phyloP scores from a whole-genome alignment of 495 filamentous ascomycete genomes.

The Hyaloscypha bicolor region DNA sequence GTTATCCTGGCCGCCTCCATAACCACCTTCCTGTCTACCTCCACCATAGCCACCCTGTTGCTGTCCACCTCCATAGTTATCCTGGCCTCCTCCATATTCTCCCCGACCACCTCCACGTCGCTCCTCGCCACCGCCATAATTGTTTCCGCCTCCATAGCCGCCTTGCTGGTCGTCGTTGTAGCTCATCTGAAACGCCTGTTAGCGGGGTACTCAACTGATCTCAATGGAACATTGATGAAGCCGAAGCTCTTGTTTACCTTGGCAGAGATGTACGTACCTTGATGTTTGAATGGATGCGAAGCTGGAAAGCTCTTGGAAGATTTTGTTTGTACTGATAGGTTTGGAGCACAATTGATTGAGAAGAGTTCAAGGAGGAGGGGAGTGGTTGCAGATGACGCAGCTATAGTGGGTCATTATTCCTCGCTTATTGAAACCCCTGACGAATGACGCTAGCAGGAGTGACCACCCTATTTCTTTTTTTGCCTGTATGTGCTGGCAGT shows the following conservation, averaged over 20 bases:
- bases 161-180: conserved; percentile 21
- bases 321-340: neutral
- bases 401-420: neutral
- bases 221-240: neutral
- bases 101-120: conserved; percentile 3
- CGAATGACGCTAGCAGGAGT: neutral
- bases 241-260: neutral
- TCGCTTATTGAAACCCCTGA: neutral
- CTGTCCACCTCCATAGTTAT: conserved; percentile 2
- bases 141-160: conserved; percentile 1
- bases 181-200: conserved; percentile 20
- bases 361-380: neutral
- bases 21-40: neutral
- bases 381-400: neutral
- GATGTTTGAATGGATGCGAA: neutral
- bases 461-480: neutral
- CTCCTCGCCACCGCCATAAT: neutral
- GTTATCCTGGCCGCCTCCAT: conserved; percentile 12
- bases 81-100: conserved; percentile 1
- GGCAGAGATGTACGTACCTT: neutral
- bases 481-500: neutral
- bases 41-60: conserved; percentile 20
- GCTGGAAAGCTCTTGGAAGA: neutral
- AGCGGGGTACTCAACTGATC: conserved; percentile 10
- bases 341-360: neutral